Evolutionary conservation across 371 early-diverging fungal genomes (phyloP), one percentile per base, ranked within the genome.

Genomic region (Apophysomyces sp.): DNA sequence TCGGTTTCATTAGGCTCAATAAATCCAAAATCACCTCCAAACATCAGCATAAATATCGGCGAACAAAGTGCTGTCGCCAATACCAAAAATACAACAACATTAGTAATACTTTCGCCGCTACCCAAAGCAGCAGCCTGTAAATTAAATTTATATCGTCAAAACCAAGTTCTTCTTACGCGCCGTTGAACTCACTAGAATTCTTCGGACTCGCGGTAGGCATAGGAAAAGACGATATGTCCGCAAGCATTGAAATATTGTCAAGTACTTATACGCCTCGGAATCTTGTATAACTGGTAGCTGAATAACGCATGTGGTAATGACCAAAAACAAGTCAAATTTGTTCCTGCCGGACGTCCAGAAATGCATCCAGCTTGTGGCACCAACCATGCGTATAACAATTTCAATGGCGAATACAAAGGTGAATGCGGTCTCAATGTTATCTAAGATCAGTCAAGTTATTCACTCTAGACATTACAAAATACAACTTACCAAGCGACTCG

Each of bases 191-290:
- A 81, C 86, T 67, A 86, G 58, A 18, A 86, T 52, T 3, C 77
- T 65, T 26, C 80, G 65, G 11, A 84, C 80, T 7, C 82, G 81
- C 3, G 86, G 86, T 26, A 86, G 71, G 51, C 81, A 83, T 8
- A 81, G 74, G 32, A 86, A 73, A 7, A 86, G 61, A 11, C 86
- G 83, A 59, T 86, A 86, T 1, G 71, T 21, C 21, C 86, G 62
- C 24, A 81, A 31, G 11, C 81, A 74, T 49, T 84, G 86, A 55
- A 86, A 86, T 4, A 78, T 66, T 0, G 86, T 86, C 21, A 86
- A 63, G 54, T 86, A 86, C 44, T 77, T 81, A 66, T 76, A 86
- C 29, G 68, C 69, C 11, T 66, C 60, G 27, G 79, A 78, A 24
- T 76, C 72, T 52, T 79, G 80, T 28, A 86, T 82, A 60, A 69